Evolutionary conservation across 495 filamentous ascomycete genomes (phyloP).

Genomic region (Neurospora sp.): DNA sequence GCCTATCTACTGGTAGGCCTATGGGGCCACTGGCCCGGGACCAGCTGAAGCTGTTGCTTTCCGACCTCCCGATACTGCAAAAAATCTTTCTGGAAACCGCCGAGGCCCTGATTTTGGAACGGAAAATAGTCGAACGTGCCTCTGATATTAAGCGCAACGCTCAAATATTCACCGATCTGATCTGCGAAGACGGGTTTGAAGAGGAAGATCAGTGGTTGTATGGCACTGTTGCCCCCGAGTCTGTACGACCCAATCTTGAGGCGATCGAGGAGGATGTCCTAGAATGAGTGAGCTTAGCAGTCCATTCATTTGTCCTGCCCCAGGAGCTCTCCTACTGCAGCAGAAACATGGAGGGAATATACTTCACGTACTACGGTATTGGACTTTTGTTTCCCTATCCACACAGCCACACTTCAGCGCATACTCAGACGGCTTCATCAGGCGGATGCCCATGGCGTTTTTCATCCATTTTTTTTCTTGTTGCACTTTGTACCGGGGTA

Average conservation of each 20-base stretch:
- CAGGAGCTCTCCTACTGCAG: not conserved
- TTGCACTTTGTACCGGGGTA: not conserved
- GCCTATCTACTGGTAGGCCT: slow-evolving; percentile 42
- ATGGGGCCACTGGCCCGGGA: slow-evolving; percentile 40
- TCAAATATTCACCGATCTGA: slow-evolving; percentile 42
- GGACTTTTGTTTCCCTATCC: not conserved
- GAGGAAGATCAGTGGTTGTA: slow-evolving; percentile 46
- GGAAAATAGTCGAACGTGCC: slow-evolving; percentile 40
- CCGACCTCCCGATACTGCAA: slow-evolving; percentile 38
- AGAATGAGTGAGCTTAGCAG: slow-evolving; percentile 14
- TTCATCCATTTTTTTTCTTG: not conserved
- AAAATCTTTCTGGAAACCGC: slow-evolving; percentile 44
- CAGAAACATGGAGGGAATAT: not conserved
- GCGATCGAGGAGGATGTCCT: slow-evolving; percentile 38
- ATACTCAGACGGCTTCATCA: not conserved
- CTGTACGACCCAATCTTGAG: slow-evolving; percentile 34
- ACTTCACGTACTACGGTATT: not conserved
- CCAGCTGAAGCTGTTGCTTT: slow-evolving; percentile 34
- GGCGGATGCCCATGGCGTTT: not conserved
- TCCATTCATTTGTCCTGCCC: not conserved
- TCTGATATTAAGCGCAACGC: slow-evolving; percentile 44
- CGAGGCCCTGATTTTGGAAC: slow-evolving; percentile 43
- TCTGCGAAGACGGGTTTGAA: slow-evolving; percentile 40
- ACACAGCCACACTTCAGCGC: not conserved
- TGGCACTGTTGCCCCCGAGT: slow-evolving; percentile 32